phyloP scores from a whole-genome alignment of 768 basidiomycete species.

The Boletus rubroflammeus region DNA sequence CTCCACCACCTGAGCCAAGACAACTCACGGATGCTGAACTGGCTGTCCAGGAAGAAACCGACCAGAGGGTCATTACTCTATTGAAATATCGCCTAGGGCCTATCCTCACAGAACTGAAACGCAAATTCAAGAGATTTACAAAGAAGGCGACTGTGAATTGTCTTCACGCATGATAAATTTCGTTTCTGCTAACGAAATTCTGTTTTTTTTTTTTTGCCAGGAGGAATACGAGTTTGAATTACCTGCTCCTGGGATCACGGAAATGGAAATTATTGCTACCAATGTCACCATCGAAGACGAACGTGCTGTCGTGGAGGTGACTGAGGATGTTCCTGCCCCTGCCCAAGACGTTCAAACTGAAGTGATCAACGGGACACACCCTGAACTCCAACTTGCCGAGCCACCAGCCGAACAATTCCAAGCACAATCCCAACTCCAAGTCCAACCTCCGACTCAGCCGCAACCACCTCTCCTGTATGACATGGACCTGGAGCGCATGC shows the following conservation, averaged over 20 bases:
- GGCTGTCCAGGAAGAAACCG: constrained; percentile 76
- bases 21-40: constrained; percentile 80
- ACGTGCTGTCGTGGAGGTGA: constrained; percentile 44
- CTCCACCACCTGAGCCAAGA: constrained; percentile 85
- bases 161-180: background rate
- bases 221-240: constrained; percentile 69
- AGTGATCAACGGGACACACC: constrained; percentile 37
- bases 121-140: constrained; percentile 88
- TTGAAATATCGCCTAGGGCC: constrained; percentile 90
- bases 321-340: constrained; percentile 29
- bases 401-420: constrained; percentile 32
- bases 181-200: constrained; percentile 9
- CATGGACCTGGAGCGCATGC: constrained; percentile 92
- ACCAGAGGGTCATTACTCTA: constrained; percentile 71
- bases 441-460: constrained; percentile 36
- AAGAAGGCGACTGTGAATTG: constrained; percentile 69
- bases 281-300: constrained; percentile 36
- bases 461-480: constrained; percentile 58
- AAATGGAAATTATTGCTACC: constrained; percentile 37
- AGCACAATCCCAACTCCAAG: constrained; percentile 35
- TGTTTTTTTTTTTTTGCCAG: constrained; percentile 35
- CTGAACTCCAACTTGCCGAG: constrained; percentile 17
- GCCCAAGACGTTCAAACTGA: constrained; percentile 31
- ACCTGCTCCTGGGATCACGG: constrained; percentile 21
- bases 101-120: constrained; percentile 82